Evolutionary conservation across 1,284 basidiomycete genomes (phyloP), one percentile per base, ranked within the genome.

Genomic region (Ceraceosorus guamensis): DNA sequence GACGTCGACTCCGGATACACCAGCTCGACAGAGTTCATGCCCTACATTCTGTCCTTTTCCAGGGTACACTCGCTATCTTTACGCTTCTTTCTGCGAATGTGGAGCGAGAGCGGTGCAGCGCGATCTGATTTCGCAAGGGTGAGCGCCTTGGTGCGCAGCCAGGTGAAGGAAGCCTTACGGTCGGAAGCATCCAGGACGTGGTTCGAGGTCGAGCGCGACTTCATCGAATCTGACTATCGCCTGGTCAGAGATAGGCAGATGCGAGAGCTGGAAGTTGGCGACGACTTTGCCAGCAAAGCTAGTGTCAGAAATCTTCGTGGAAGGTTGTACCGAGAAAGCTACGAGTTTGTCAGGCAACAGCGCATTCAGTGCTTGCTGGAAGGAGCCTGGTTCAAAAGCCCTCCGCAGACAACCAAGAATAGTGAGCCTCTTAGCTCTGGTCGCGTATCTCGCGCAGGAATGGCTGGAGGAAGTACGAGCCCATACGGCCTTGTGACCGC

Each of bases 31-130:
- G 83, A 85, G 1, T 92, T 89, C 77, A 87, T 89, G 65, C 89
- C 90, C 0, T 91, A 91, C 79, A 86, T 96, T 76, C 82, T 96
- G 59, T 88, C 89, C 67, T 89, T 92, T 73, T 82, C 83, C 65
- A 66, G 67, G 43, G 85, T 93, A 8, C 92, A 97, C 77, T 80
- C 83, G 5, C 79, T 93, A 4, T 87, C 88, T 1, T 84, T 88
- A 32, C 84, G 84, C 55, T 95, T 96, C 80, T 95, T 95, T 79
- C 78, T 91, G 32, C 83, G 89, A 35, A 93, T 97, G 86, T 97
- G 91, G 91, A 85, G 83, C 68, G 91, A 96, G 77, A 90, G 88
- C 63, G 87, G 87, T 37, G 89, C 92, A 0, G 85, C 86, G 8
- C 59, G 63, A 11, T 7, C 76, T 24, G 70, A 73, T 51, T 92